A percentile compares a stretch with the other conserved stretches of the same genome.
Evolutionary conservation across 2,329 filamentous ascomycete species (phyloP).

Genomic region (Penicillium sp.): DNA sequence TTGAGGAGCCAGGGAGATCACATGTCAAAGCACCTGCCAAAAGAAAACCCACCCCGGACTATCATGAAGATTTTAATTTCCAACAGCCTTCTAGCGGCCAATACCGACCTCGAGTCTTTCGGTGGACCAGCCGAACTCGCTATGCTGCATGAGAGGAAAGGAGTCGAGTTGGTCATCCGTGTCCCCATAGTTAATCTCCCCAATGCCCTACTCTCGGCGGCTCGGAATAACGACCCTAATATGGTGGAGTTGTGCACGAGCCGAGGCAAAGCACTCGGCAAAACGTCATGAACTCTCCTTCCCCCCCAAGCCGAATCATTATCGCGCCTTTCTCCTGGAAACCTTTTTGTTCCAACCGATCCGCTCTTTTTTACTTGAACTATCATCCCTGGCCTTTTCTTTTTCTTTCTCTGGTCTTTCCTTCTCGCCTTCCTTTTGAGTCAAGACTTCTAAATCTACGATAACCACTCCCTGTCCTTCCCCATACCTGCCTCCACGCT

Average conservation of each 20-base stretch:
- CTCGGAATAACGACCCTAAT: constrained; percentile 10
- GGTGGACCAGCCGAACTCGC: not conserved
- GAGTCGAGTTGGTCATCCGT: not conserved
- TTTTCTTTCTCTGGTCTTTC: not conserved
- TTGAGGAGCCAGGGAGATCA: not conserved
- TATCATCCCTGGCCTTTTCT: not conserved
- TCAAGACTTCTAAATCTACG: not conserved
- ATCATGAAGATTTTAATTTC: not conserved
- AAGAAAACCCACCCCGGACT: not conserved
- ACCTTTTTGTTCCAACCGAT: constrained; percentile 8
- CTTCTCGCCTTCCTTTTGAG: not conserved
- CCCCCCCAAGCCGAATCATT: constrained; percentile 33
- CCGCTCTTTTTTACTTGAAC: constrained; percentile 6
- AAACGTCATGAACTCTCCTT: constrained; percentile 38
- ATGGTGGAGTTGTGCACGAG: constrained; percentile 21
- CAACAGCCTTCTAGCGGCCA: not conserved
- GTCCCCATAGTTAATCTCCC: not conserved
- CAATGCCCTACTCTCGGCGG: not conserved
- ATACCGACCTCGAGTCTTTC: not conserved
- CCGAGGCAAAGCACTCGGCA: constrained; percentile 40
- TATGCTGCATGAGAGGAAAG: not conserved
- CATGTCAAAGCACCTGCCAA: constrained; percentile 3
- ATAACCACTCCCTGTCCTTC: not conserved
- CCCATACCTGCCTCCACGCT: not conserved
- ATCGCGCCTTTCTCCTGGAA: constrained; percentile 23